Percentiles rank a stretch among this genome's conserved stretches.
Evolutionary conservation across 176 grass and related monocot genomes (phyloP).

Genomic region (Carex pumila): DNA sequence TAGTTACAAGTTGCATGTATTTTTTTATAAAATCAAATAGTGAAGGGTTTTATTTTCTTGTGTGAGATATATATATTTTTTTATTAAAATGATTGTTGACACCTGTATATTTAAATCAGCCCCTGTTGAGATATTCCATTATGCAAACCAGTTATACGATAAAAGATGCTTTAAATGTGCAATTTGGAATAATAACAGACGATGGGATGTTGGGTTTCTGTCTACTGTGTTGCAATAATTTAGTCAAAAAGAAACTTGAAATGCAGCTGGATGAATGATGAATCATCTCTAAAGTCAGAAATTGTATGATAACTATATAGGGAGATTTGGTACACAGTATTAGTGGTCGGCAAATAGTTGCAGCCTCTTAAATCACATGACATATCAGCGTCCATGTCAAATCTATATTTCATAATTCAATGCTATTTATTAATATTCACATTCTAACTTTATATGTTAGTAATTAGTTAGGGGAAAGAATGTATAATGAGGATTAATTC

Average conservation of each 20-base stretch:
- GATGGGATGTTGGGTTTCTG: not conserved
- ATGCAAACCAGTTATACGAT: no score
- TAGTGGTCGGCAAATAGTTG: not conserved
- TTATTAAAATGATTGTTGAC: no score
- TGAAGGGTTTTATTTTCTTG: no score
- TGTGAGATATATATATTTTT: no score
- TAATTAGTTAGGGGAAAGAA: not conserved
- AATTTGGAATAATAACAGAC: not conserved
- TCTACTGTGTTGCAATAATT: not conserved
- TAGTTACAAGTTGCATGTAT: no score
- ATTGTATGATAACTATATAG: not conserved
- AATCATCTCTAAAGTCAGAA: not conserved
- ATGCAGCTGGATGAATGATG: not conserved
- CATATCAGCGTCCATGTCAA: not conserved
- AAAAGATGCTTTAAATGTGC: not conserved
- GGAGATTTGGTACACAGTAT: not conserved
- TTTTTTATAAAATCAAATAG: no score
- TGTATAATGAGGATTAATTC: not conserved
- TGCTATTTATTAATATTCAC: not conserved
- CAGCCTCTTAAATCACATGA: slow-evolving; percentile 1
- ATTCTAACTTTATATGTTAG: not conserved
- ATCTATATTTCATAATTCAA: not conserved
- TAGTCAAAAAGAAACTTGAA: slow-evolving; percentile 19
- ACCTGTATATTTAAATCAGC: no score
- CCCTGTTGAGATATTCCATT: no score